Evolutionary conservation across 192 early-diverging fungal species (phyloP), one percentile per base, ranked within the genome.

Genomic region (Podila horticola): DNA sequence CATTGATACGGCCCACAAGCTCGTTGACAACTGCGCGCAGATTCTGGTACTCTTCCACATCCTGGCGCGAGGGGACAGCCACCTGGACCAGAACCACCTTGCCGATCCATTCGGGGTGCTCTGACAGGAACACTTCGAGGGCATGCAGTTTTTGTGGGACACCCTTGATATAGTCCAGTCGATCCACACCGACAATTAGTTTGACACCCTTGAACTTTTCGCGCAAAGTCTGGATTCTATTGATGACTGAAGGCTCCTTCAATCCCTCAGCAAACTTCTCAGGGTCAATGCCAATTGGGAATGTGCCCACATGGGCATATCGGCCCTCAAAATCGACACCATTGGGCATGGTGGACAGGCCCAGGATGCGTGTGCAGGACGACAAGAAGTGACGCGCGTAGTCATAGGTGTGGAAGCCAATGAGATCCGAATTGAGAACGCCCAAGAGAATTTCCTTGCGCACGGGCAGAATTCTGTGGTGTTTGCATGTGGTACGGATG

Each of bases 151-250:
- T 99, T 74, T 99, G 98, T 33, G 98, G 98, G 24, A 99, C 96
- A 58, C 98, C 98, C 87, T 99, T 99, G 88, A 99, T 99, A 82
- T 99, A 99, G 84, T 99, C 98, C 50, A 99, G 88, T 38, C 98
- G 90, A 77, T 99, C 98, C 2, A 99, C 97, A 19, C 98, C 97
- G 2, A 99, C 94, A 82, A 99, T 93, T 11, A 99, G 84, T 75
- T 95, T 94, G 38, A 90, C 90, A 20, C 93, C 96, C 58, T 90
- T 88, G 74, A 99, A 99, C 72, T 92, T 92, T 55, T 89, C 88
- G 74, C 94, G 88, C n/a, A 99, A 83, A 61, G 88, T 84, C 15
- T 86, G 83, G 72, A 99, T 98, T 31, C 98, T 90, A 36, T 86
- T 51, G 68, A 88, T 82, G 74, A 99, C 93, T 4, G 82, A 74